Evolutionary conservation across 1,284 basidiomycete genomes (phyloP).

Genomic region (Cutaneotrichosporon dermatis): DNA sequence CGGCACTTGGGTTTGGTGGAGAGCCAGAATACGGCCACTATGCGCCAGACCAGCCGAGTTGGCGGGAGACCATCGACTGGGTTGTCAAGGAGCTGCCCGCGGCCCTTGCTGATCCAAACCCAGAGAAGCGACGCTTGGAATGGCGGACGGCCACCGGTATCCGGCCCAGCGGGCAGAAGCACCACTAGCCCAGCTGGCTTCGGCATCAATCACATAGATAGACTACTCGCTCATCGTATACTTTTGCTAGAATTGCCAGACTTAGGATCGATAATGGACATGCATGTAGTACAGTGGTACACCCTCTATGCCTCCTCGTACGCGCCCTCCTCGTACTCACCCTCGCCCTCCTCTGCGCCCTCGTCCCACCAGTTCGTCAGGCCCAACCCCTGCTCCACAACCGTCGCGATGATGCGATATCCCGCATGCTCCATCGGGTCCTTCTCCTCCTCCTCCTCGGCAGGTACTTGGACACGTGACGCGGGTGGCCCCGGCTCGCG

Average conservation of each 20-base stretch:
- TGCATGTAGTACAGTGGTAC: conserved; percentile 4
- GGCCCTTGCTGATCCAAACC: conserved; percentile 14
- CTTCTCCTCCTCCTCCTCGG: conserved; percentile 12
- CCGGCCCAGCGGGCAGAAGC: conserved; percentile 6
- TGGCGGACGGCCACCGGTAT: conserved; percentile 9
- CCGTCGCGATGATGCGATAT: conserved; percentile 57
- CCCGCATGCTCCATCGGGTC: conserved; percentile 16
- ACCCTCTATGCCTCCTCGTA: neutral
- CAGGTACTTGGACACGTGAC: conserved; percentile 10
- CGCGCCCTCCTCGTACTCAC: no score
- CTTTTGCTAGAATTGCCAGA: no score
- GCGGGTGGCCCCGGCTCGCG: conserved; percentile 73
- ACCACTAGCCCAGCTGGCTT: neutral
- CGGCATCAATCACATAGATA: neutral
- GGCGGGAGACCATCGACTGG: conserved; percentile 27
- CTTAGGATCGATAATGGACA: neutral
- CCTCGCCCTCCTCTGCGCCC: conserved; percentile 4
- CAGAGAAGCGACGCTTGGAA: conserved; percentile 6
- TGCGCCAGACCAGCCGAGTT: conserved; percentile 51
- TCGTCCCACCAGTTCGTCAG: conserved; percentile 56
- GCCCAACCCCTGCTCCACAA: conserved; percentile 83
- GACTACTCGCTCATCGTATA: no score
- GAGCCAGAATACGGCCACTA: conserved; percentile 55
- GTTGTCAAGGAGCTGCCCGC: conserved; percentile 35
- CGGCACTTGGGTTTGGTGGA: conserved; percentile 57